Base-by-base conservation (phyloP, 495 filamentous ascomycete genomes). In the Penicillium cinerascens region DNA sequence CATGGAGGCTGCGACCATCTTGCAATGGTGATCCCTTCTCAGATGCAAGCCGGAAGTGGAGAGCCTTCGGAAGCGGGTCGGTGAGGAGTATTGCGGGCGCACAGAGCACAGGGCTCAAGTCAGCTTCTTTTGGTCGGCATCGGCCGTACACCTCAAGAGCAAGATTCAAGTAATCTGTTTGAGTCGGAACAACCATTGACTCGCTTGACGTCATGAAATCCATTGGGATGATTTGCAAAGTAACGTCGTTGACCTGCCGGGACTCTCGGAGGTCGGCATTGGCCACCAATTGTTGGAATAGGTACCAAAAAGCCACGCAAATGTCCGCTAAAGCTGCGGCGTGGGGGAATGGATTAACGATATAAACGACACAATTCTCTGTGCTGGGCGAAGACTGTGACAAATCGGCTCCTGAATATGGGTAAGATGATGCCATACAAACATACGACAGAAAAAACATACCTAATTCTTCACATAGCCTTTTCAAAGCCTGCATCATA, bases 141-240 rank as follows among this genome's bases (percentile, higher is more conserved):
- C 93, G 84, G 56, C 91, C 87, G 62, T 97, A 97, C 11, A 93
- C 83, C 64, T 97, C 91, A 20, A 91, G 70, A 17, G 90, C 89
- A 2, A 97, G 68, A 48, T 74, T 83, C 36, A 78, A 64, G 56
- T 87, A 87, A 2, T 88, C 82, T 2, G 70, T 60, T n/a, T 87
- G 83, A 2, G 83, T 74, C 21, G 85, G 82, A n/a, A 88, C 74
- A 11, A 85, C 80, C 27, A 95, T 68, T 2, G 78, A 80, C 2
- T 83, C 78, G 20, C 80, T 72, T 2, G 86, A 87, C 7, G 82
- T 78, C 44, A 98, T 65, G 46, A 88, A 82, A 40, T 82, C 76
- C 26, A 87, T 74, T 1, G 93, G 87, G 17, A 98, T 71, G 13
- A 97, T 80, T 64, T 97, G 93, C 9, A 97, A 69, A 4, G 89